A percentile compares a stretch with the other conserved stretches of the same genome.
phyloP scores from a whole-genome alignment of 441 rosid genomes.

The Adansonia madagascariensis region DNA sequence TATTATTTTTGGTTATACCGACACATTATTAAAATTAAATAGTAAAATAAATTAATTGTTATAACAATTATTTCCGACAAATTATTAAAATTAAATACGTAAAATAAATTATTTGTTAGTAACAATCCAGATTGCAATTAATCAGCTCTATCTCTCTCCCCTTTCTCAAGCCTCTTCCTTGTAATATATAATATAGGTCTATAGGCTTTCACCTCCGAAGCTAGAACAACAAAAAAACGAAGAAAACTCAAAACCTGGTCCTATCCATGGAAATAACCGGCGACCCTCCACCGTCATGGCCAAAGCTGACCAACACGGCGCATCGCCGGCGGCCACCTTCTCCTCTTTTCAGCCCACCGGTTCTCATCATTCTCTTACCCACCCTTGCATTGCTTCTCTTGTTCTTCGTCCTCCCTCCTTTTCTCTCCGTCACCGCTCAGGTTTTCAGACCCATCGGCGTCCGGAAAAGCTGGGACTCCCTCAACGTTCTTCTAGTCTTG shows the following conservation, averaged over 20 bases:
- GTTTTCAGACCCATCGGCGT: constrained; percentile 48
- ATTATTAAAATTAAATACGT: background rate
- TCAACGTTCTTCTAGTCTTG: constrained; percentile 61
- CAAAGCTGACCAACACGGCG: constrained; percentile 41
- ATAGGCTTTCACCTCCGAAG: constrained; percentile 16
- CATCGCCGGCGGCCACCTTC: constrained; percentile 48
- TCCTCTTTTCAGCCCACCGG: constrained; percentile 47
- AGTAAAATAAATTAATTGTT: constrained; percentile 2
- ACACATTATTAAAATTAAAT: background rate
- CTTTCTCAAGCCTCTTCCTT: background rate
- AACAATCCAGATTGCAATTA: background rate
- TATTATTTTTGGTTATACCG: too few species aligned
- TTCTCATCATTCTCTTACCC: constrained; percentile 54
- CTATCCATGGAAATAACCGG: constrained; percentile 32
- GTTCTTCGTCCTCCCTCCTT: constrained; percentile 47
- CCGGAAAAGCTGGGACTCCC: constrained; percentile 69
- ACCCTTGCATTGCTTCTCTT: constrained; percentile 45
- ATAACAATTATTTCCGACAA: constrained; percentile 5
- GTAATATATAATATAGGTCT: background rate
- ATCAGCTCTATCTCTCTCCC: background rate
- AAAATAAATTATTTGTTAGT: background rate
- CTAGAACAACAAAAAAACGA: background rate
- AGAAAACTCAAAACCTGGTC: background rate
- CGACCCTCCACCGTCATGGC: constrained; percentile 56
- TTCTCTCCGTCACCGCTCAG: constrained; percentile 46